Evolutionary conservation across 441 rosid genomes (phyloP), one percentile per base, ranked within the genome.

Genomic region (Gossypium laxum): DNA sequence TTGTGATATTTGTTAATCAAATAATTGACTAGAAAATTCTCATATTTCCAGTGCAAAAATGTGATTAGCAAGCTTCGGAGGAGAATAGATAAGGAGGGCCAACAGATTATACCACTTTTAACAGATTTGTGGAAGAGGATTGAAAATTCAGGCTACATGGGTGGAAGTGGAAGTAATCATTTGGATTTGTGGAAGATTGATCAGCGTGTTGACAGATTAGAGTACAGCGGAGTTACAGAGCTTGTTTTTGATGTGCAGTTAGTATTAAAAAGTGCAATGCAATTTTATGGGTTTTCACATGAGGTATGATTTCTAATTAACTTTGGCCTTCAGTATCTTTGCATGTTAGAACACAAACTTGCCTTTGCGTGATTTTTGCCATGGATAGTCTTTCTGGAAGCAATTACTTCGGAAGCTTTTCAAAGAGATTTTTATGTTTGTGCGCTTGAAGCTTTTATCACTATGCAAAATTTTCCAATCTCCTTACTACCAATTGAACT

Each of bases 71-170:
- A 95, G 90, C 89, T 95, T 51, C 96, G 89, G 74, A 87, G 91
- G 82, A 89, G 90, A 81, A 84, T 95, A 21, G 93, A 84, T 54
- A 95, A 92, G 78, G 98, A 95, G 85, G 99, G 99, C 52, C 94
- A 86, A 78, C 92, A 91, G 70, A 91, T 95, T 79, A 91, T 92
- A 65, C 99, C 99, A 59, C 87, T 95, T 80, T 82, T 95, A 74
- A 86, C 96, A 17, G 88, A 85, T 80, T 78, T 95, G 71, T 95
- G 99, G 99, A 92, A 84, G 82, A 87, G 86, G 84, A 87, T 85
- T 67, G 96, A 86, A 81, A 87, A 79, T 80, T 77, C 88, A 66
- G 85, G 87, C 73, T 78, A 82, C 79, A 76, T 76, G 72, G 83
- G 89, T 82, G 89, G 87, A 79, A 84, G 82, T 54, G 91, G 88